Percentiles rank a stretch among this genome's conserved stretches.
These are phyloP conservation scores for Nakaseomyces nivariensis DNA, from an alignment of 1,139 yeast species.

Conservation along the genomic window DNA sequence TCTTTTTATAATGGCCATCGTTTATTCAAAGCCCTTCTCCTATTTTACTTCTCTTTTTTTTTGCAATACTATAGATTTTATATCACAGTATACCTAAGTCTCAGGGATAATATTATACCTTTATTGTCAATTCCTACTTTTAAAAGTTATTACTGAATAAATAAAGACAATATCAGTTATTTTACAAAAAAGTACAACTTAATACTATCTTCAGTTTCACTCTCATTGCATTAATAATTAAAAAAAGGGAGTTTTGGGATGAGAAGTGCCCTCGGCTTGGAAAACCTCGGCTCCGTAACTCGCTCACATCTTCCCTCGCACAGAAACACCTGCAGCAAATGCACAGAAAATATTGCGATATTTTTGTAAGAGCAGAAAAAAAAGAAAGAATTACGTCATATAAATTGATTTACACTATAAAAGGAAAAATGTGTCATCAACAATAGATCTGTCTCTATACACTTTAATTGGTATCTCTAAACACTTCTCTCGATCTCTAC, in stretches of 20 bases:
- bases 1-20: constrained; percentile 70
- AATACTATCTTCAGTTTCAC: not conserved
- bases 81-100: too few relatives aligned
- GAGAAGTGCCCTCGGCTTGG: too few relatives aligned
- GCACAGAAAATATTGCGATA: not conserved
- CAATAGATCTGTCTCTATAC: not conserved
- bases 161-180: too few relatives aligned
- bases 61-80: not conserved
- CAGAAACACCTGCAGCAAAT: not conserved
- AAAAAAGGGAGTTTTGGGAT: not conserved
- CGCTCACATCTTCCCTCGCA: too few relatives aligned
- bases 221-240: not conserved
- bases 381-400: not conserved
- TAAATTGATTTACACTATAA: not conserved
- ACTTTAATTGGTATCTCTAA: not conserved
- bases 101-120: too few relatives aligned
- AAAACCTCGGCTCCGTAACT: too few relatives aligned
- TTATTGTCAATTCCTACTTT: too few relatives aligned
- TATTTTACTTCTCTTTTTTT: not conserved
- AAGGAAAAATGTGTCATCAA: not conserved
- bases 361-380: not conserved
- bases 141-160: too few relatives aligned
- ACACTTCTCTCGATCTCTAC: constrained; percentile 31
- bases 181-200: not conserved
- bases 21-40: not conserved